Base-by-base conservation (phyloP, 768 basidiomycete species). In the Suillus bovinus region DNA sequence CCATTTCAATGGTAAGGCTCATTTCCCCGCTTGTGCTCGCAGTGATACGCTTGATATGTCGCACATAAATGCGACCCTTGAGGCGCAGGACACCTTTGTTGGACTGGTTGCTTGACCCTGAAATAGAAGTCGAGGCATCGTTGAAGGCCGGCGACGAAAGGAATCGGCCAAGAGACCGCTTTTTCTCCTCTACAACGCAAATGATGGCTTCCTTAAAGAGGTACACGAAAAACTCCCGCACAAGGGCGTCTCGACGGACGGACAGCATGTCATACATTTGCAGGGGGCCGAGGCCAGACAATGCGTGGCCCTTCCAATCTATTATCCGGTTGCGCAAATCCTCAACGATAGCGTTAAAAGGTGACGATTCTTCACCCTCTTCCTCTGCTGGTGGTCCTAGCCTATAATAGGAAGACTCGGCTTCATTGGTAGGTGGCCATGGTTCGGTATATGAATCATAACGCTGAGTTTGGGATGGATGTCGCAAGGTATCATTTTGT, bases 191-290 rank as follows among this genome's bases (percentile, higher is more conserved):
- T 22, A 91, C 85, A n/a, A 99, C 94, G 74, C 97, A 99, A 63
- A 99, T 94, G 66, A 99, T 92, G 11, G 97, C 97, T 74, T 98
- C 94, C 70, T 90, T 90, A 85, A 98, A 99, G 31, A 99, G 84
- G 78, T 99, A 98, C 63, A 97, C 94, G 71, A 89, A 92, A 76
- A 98, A 98, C 74, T 97, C 96, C 60, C 95, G 87, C 22, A 96
- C 89, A 63, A 94, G 89, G 11, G 88, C 79, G 67, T 96, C 96
- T 55, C 96, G 87, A 57, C 94, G 86, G 47, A 98, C 94, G 55
- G 87, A 88, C 31, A 99, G 78, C 52, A 95, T 81, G 76, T 97
- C 96, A 74, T 93, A 97, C 85, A 97, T 93, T 68, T 91, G 91
- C 50, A 97, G 80, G 1, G 87, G 83, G 8, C 96, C 97, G 29